These are phyloP conservation scores for Saccharomycopsis malanga DNA, from an alignment of 805 yeast genomes.

Conservation along the genomic window DNA sequence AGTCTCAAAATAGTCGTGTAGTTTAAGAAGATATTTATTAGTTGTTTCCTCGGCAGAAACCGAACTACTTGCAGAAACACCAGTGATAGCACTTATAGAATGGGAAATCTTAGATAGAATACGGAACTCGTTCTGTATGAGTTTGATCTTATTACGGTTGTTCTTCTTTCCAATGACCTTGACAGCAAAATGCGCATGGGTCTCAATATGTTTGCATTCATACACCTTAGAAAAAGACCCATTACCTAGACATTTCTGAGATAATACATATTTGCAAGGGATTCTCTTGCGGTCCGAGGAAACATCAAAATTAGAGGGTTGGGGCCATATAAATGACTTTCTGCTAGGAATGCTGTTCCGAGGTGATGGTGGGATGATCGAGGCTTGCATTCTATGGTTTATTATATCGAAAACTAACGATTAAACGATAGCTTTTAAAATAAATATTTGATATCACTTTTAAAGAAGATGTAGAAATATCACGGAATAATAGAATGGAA, in stretches of 20 bases:
- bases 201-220: constrained; percentile 39
- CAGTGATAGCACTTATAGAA: constrained; percentile 34
- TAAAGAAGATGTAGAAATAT: too few relatives aligned
- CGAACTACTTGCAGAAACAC: constrained; percentile 33
- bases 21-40: constrained; percentile 44
- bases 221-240: constrained; percentile 47
- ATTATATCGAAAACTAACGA: too few relatives aligned
- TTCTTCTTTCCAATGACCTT: constrained; percentile 31
- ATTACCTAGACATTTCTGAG: constrained; percentile 29
- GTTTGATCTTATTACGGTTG: constrained; percentile 27
- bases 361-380: too few relatives aligned
- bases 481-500: too few relatives aligned
- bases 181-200: constrained; percentile 41
- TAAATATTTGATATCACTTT: too few relatives aligned
- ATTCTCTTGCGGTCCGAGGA: background rate
- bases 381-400: too few relatives aligned
- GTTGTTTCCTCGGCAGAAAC: constrained; percentile 13
- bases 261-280: constrained; percentile 14
- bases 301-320: constrained; percentile 8
- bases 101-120: constrained; percentile 45
- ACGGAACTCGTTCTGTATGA: constrained; percentile 54
- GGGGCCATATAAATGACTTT: constrained; percentile 15
- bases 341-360: too few relatives aligned
- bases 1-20: constrained; percentile 68
- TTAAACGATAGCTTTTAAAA: too few relatives aligned